Percentiles rank a stretch among this genome's conserved stretches.
phyloP scores from a whole-genome alignment of 23 red algal genomes.

The Cyanidium caldarium region DNA sequence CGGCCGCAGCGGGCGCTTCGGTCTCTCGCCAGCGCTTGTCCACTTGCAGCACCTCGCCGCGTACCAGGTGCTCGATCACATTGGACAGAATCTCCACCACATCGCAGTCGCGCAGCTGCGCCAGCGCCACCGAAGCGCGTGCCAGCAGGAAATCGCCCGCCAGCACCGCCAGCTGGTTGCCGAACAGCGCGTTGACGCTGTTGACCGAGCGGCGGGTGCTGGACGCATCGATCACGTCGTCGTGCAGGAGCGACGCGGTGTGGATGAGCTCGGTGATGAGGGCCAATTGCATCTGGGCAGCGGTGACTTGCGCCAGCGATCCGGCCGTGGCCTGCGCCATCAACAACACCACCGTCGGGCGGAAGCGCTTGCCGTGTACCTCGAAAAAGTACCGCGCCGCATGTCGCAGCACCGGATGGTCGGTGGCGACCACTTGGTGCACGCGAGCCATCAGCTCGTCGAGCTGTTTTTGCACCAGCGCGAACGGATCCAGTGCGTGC shows the following conservation, averaged over 20 bases:
- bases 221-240: constrained; percentile 96
- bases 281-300: constrained; percentile 41
- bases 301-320: not conserved
- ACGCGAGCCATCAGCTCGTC: not conserved
- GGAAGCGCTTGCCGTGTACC: constrained; percentile 75
- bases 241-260: constrained; percentile 82
- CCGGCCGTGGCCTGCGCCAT: constrained; percentile 66
- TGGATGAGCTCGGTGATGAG: constrained; percentile 97
- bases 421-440: not conserved
- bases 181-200: constrained; percentile 72
- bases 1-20: no score
- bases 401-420: constrained; percentile 44
- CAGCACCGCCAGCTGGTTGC: constrained; percentile 94
- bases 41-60: constrained; percentile 91
- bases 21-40: no score
- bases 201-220: constrained; percentile 41
- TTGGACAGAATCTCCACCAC: constrained; percentile 82
- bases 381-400: constrained; percentile 81
- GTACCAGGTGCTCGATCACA: constrained; percentile 93
- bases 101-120: constrained; percentile 75
- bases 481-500: constrained; percentile 1
- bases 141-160: constrained; percentile 95
- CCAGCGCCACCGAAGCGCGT: constrained; percentile 63
- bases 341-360: constrained; percentile 80
- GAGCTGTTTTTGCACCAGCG: constrained; percentile 2